Evolutionary conservation across 2,329 filamentous ascomycete species (phyloP).

Genomic region (Canariomyces notabilis): DNA sequence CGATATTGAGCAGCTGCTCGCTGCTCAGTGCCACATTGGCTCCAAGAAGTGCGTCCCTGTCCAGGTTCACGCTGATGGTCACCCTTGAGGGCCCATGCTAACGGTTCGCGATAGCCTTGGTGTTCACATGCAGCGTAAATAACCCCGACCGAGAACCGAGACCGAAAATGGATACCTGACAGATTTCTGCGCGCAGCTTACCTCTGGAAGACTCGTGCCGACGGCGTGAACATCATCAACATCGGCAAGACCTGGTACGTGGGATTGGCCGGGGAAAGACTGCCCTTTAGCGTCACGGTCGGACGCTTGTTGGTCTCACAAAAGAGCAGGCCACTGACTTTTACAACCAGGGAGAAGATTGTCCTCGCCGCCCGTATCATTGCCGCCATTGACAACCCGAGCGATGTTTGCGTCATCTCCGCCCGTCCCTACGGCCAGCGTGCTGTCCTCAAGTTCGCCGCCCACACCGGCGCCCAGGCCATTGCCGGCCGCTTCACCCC

Average conservation of each 20-base stretch:
- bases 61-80: neutral
- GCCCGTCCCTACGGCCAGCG: conserved; percentile 99
- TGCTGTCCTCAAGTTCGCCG: conserved; percentile 98
- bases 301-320: too few relatives aligned
- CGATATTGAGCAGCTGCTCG: conserved; percentile 99
- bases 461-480: conserved; percentile 94
- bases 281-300: too few relatives aligned
- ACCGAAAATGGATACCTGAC: conserved; percentile 61
- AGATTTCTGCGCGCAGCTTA: conserved; percentile 66
- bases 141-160: conserved; percentile 8
- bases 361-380: conserved; percentile 98
- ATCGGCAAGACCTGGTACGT: conserved; percentile 99
- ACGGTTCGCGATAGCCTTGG: conserved; percentile 54
- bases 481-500: conserved; percentile 99
- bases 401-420: conserved; percentile 98
- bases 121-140: conserved; percentile 68
- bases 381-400: conserved; percentile 97
- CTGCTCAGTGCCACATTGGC: conserved; percentile 92
- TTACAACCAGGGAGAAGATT: conserved; percentile 90
- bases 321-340: neutral
- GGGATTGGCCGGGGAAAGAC: conserved; percentile 9
- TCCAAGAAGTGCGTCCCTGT: conserved; percentile 70
- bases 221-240: conserved; percentile 98
- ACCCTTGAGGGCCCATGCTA: neutral
- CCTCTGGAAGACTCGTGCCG: conserved; percentile 98